These are phyloP conservation scores for Leonotis leonurus DNA, from an alignment of 257 asterid genomes.

Conservation along the genomic window DNA sequence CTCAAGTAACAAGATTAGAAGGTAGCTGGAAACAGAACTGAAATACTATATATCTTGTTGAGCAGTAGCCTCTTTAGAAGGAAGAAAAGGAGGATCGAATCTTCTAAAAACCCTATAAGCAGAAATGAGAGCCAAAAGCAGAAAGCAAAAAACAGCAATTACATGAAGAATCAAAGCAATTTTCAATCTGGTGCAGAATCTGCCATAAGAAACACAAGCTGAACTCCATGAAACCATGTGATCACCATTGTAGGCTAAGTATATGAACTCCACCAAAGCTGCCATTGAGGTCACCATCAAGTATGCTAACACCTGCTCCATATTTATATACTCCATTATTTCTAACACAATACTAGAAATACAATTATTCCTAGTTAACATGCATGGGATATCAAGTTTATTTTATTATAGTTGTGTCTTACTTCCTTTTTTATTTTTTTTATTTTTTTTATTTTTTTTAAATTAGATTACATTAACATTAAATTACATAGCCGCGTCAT, in stretches of 20 bases:
- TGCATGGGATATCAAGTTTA: too few relatives aligned
- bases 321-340: too few relatives aligned
- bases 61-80: conserved; percentile 33
- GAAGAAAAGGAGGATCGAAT: conserved; percentile 54
- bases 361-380: too few relatives aligned
- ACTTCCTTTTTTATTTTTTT: too few relatives aligned
- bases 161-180: conserved; percentile 48
- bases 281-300: conserved; percentile 79
- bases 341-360: too few relatives aligned
- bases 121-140: conserved; percentile 61
- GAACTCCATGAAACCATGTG: conserved; percentile 72
- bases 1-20: background rate
- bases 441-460: too few relatives aligned
- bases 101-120: conserved; percentile 63
- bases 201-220: conserved; percentile 74
- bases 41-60: conserved; percentile 32
- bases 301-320: conserved; percentile 64
- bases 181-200: conserved; percentile 60
- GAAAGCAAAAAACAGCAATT: conserved; percentile 54
- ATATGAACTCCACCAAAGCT: conserved; percentile 48
- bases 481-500: too few relatives aligned
- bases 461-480: too few relatives aligned
- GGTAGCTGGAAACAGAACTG: background rate
- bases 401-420: too few relatives aligned
- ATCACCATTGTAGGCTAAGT: conserved; percentile 72